Conservation (phyloP, 352 stramenopile species). For the Globisporangium mamillatum region DNA sequence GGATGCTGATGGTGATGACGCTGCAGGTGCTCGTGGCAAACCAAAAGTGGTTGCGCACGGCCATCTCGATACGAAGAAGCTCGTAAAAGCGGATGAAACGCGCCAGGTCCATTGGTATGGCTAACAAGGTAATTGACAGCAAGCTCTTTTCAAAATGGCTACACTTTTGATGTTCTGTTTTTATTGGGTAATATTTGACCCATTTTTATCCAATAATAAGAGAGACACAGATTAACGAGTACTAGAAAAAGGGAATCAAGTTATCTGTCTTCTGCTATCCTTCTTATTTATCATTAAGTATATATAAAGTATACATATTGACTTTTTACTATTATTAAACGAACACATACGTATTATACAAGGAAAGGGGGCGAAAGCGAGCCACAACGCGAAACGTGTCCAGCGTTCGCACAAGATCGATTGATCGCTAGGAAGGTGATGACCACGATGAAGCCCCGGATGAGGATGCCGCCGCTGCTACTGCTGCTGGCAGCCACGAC, state of each 20-base stretch:
- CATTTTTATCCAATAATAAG: neutral
- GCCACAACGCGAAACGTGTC: conserved; percentile 8
- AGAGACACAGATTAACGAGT: neutral
- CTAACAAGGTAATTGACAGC: neutral
- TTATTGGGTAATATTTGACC: neutral
- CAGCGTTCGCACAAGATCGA: conserved; percentile 1
- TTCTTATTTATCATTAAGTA: neutral
- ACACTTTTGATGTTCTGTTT: neutral
- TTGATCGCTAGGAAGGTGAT: conserved; percentile 10
- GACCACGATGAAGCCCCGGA: neutral
- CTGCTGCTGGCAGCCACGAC: neutral
- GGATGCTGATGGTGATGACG: neutral
- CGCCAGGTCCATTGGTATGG: conserved; percentile 13
- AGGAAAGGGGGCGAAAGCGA: conserved; percentile 5
- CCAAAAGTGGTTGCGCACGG: neutral
- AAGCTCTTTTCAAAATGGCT: neutral
- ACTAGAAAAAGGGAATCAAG: neutral
- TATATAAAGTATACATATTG: no score
- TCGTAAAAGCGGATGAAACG: conserved; percentile 9
- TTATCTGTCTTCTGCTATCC: no score
- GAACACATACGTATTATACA: neutral
- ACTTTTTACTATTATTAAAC: neutral
- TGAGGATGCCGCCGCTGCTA: neutral
- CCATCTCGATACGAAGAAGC: neutral
- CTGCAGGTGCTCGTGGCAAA: neutral